Base-by-base conservation (phyloP, 805 yeast genomes). In the Myxozyma vanderwaltii region DNA sequence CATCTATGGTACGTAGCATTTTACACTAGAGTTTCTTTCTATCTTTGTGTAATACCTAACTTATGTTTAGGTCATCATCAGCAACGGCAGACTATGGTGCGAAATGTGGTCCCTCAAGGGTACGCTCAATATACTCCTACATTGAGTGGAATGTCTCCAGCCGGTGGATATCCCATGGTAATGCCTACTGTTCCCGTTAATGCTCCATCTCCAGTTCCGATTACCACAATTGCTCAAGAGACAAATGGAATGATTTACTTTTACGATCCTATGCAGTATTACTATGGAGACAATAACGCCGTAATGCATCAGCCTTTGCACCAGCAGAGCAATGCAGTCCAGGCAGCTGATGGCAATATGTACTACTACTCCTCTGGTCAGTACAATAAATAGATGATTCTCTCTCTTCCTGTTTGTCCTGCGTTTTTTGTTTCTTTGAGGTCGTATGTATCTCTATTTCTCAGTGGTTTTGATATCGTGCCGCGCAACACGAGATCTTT, bases 181-280 rank as follows among this genome's bases (percentile, higher is more conserved):
- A 27, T 54, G 41, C 59, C 64, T 8, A 19, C 44, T 12, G 35
- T 59, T 13, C 60, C 63, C 8, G 52, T 54, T 8, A 45, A 56
- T 4, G 46, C 41, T 4, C 48, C 62, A 10, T 58, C 64, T n/a
- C 63, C 64, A 12, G 50, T 39, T 12, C 59, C 63, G 7, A 41
- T 41, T 5, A 26, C 21, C 8, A 50, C 45, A 6, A 41, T 58
- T 19, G 57, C 51, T 1, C 62, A 58, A 35, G 64, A 61, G 44
- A 58, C 64, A 8, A 61, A 61, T 29, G 64, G 64, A 24, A 61
- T 47, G 53, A 51, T 61, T 21, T 61, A 58, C 40, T 58, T 54
- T 35, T 61, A 61, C 41, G 64, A 59, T 21, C 31, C 64, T 3
- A 27, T 26, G 51, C 64, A 56, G 40, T 56, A 52, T 26, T 50